Base-by-base conservation (phyloP, 805 yeast genomes). In the Suhomyces sp. region DNA sequence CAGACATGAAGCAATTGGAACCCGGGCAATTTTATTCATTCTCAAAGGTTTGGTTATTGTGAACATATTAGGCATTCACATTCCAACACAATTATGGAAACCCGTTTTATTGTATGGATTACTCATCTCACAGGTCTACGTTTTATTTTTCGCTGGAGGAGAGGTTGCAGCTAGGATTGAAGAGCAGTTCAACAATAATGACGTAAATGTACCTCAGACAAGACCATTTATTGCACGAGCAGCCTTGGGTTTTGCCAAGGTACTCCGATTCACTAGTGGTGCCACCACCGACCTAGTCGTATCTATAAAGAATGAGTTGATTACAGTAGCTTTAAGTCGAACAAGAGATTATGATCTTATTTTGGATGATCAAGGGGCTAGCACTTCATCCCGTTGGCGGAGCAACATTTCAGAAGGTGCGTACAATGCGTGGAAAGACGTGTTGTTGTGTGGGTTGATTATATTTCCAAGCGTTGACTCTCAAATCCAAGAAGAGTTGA, bases 311-410 rank as follows among this genome's bases (percentile, higher is more conserved):
- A 48, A 50, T 15, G 58, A 54, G 21, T 22, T 63, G 12, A 50
- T 63, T 6, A 21, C 21, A 5, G 33, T 50, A 24, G 56, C 55
- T 4, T 62, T 66, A 3, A 43, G 40, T 8, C 53, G 72, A 47
- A 55, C 58, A 9, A 48, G 67, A 21, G 72, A 65, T 27, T 66
- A 57, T 53, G 65, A 66, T 35, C 51, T 49, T 21, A 50, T 62
- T 10, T 43, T 61, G 15, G 43, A 47, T n/a, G 33, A 25, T 7
- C 47, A 21, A 6, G 13, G 20, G 13, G 47, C 33, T 10, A 25
- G 24, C 9, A 13, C n/a, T 13, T 8, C 25, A 31, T 50, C 48
- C 22, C 46, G 48, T 21, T 48, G 40, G 40, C 48, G 53, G 48
- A 50, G 44, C 21, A 13, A 20, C 27, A 10, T 57, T 1, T 27